Evolutionary conservation across 2,329 filamentous ascomycete genomes (phyloP), one percentile per base, ranked within the genome.

Genomic region (Fusarium sp.): DNA sequence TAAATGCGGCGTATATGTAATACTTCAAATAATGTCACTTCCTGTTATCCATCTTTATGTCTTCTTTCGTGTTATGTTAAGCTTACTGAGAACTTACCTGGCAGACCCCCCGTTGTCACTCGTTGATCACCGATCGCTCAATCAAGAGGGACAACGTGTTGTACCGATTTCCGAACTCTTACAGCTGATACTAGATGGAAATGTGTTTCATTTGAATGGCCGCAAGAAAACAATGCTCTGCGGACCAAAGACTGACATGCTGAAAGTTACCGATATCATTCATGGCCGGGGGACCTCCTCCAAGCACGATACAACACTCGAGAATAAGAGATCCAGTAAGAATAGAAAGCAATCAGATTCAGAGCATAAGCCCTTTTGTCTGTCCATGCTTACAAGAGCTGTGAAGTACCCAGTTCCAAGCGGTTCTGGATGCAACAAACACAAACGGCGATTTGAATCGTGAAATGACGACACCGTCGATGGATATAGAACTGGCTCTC

Each of bases 1-100:
- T 11, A 22, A 48, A 30, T 28, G 4, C 13, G 8, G 20, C 22
- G 20, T 1, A 15, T 22, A 12, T 8, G 3, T 0, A 30, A 22
- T 10, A 5, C 13, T 30, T 30, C 1, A 10, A 8, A 11, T 15
- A 28, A 22, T 15, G 20, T 7, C 9, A 48, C 6, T 11, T 15
- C 11, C 9, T 17, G 13, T 48, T 15, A 17, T 48, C 22, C 6
- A 30, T 28, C 13, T 4, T 8, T 13, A 12, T 8, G 1, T 30
- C 3, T 17, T 48, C 6, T 15, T 47, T 5, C 4, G 20, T 30
- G 20, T 48, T 30, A 7, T 22, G 45, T 15, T 17, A 20, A 48
- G 20, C 26, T 48, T 48, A 12, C 14, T 10, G 4, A 17, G 26
- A 22, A 8, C 13, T 48, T 9, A 30, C 9, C 20, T 22, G 14